A percentile compares a stretch with the other conserved stretches of the same genome.
phyloP scores from a whole-genome alignment of 805 yeast genomes.

The Hanseniaspora lachancei region DNA sequence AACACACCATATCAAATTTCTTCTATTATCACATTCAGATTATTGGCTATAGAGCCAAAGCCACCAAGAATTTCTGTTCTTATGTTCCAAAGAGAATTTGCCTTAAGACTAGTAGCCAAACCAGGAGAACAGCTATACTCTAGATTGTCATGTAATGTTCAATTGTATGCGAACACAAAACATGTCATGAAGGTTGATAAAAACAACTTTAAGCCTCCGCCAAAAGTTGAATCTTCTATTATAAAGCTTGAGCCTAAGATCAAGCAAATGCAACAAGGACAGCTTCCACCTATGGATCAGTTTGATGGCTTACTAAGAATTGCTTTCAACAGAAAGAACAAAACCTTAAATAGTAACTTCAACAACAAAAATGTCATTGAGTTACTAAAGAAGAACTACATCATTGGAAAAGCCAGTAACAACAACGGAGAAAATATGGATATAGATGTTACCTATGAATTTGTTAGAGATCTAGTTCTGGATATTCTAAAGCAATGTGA shows the following conservation, averaged over 20 bases:
- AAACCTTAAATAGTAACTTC: conserved; percentile 86
- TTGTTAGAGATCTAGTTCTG: conserved; percentile 57
- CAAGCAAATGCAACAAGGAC: conserved; percentile 30
- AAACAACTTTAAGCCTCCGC: conserved; percentile 95
- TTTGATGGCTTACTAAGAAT: conserved; percentile 95
- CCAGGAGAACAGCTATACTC: conserved; percentile 95
- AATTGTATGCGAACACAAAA: conserved; percentile 99
- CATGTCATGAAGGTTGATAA: conserved; percentile 97
- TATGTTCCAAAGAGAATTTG: conserved; percentile 97
- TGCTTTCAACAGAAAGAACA: conserved; percentile 84
- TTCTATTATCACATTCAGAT: conserved; percentile 86
- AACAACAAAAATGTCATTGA: conserved; percentile 67
- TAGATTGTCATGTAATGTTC: conserved; percentile 89
- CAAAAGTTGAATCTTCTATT: conserved; percentile 93
- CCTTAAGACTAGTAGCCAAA: conserved; percentile 79
- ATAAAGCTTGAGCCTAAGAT: conserved; percentile 87
- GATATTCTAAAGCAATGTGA: conserved; percentile 69
- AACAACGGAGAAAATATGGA: conserved; percentile 23
- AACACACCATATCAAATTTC: conserved; percentile 97
- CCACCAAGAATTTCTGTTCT: conserved; percentile 92
- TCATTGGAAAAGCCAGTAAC: conserved; percentile 50
- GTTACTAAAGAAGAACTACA: conserved; percentile 78
- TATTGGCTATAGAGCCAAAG: conserved; percentile 64
- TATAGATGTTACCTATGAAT: conserved; percentile 23
- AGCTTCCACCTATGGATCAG: conserved; percentile 45